These are phyloP conservation scores for Stagonosporopsis chrysanthemi DNA, from an alignment of 2,329 filamentous ascomycete species.

Conservation along the genomic window DNA sequence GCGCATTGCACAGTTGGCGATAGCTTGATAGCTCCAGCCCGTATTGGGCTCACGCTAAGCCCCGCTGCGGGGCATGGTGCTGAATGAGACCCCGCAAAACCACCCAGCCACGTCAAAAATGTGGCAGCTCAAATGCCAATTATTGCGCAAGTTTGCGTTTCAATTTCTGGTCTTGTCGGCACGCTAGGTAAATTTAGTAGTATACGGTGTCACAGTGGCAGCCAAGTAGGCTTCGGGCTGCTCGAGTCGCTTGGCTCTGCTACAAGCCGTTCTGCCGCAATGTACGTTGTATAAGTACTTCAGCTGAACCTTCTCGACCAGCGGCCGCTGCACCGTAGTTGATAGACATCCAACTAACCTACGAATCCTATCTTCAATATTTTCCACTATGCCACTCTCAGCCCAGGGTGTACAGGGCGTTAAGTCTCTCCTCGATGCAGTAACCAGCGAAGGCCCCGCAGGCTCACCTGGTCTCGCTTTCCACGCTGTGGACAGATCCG, in stretches of 20 bases:
- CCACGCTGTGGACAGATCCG: conserved; percentile 55
- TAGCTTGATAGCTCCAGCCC: conserved; percentile 8
- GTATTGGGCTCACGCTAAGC: conserved; percentile 1
- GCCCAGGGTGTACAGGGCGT: conserved; percentile 42
- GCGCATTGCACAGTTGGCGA: conserved; percentile 1
- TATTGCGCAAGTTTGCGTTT: no score
- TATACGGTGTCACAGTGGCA: background rate
- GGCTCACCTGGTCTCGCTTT: conserved; percentile 56
- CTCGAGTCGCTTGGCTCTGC: background rate
- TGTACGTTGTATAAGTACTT: conserved; percentile 12
- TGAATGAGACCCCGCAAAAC: background rate
- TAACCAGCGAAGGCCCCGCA: conserved; percentile 34
- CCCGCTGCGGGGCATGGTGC: conserved; percentile 13
- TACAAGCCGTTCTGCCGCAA: background rate
- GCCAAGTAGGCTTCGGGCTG: background rate
- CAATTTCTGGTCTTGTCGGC: background rate
- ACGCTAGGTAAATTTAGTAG: background rate
- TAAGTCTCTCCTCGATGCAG: conserved; percentile 44
- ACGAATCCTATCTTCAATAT: background rate
- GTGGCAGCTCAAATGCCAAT: background rate
- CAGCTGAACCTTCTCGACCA: conserved; percentile 2
- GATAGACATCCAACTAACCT: background rate
- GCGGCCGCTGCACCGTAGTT: conserved; percentile 5
- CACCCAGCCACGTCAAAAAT: background rate
- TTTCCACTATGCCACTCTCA: conserved; percentile 41